Conservation (phyloP, 495 filamentous ascomycete species). For the Venustampulla echinocandica region DNA sequence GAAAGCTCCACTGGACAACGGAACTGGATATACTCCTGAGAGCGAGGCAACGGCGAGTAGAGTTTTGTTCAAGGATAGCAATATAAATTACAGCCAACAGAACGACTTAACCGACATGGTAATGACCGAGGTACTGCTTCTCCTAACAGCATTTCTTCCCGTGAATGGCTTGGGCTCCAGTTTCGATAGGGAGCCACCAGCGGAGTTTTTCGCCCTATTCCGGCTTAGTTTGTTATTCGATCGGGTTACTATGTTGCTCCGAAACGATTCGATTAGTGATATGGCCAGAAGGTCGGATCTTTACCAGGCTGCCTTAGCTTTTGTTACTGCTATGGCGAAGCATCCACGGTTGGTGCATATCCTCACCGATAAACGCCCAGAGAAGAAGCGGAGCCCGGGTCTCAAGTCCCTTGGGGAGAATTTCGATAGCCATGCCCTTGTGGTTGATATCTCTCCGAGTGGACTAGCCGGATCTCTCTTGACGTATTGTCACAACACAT, state of each 20-base stretch:
- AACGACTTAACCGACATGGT: not conserved
- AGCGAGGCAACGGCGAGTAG: too few relatives aligned
- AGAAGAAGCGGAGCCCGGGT: slow-evolving; percentile 9
- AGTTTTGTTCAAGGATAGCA: not conserved
- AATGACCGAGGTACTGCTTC: not conserved
- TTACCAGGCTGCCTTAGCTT: slow-evolving; percentile 7
- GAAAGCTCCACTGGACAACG: not conserved
- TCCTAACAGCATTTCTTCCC: not conserved
- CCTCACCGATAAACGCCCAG: slow-evolving; percentile 4
- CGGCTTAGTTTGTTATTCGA: slow-evolving; percentile 15
- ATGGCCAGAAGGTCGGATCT: slow-evolving; percentile 8
- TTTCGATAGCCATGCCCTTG: not conserved
- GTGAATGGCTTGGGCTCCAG: not conserved
- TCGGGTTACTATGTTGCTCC: slow-evolving; percentile 8
- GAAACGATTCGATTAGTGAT: slow-evolving; percentile 17
- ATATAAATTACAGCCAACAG: not conserved
- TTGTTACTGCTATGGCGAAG: slow-evolving; percentile 4
- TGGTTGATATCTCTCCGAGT: not conserved
- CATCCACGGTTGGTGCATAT: slow-evolving; percentile 3
- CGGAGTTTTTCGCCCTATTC: slow-evolving; percentile 5
- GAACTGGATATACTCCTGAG: not conserved
- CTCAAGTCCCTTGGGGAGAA: not conserved
- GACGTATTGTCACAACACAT: slow-evolving; percentile 1
- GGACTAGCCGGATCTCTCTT: slow-evolving; percentile 5
- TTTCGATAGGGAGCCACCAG: not conserved